These are phyloP conservation scores for Aspergillus novofumigatus DNA, from an alignment of 2,329 filamentous ascomycete genomes.

Conservation along the genomic window DNA sequence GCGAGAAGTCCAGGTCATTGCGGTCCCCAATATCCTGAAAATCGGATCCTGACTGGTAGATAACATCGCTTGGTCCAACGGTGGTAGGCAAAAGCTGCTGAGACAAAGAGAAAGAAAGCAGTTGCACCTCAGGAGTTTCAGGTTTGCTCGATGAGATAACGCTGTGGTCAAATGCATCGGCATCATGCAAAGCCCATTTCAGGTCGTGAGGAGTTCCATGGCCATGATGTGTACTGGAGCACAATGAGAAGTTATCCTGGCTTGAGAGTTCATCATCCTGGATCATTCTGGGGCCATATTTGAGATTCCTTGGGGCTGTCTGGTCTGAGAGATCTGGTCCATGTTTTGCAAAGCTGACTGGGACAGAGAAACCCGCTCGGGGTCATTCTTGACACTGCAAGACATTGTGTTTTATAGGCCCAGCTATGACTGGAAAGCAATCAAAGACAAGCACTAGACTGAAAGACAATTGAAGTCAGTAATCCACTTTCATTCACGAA, in stretches of 20 bases:
- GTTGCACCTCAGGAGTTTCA: constrained; percentile 39
- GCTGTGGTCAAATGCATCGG: constrained; percentile 37
- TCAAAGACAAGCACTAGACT: constrained; percentile 27
- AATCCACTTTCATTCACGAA: constrained; percentile 19
- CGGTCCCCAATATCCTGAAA: constrained; percentile 36
- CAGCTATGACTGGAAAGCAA: constrained; percentile 13
- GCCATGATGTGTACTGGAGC: constrained; percentile 35
- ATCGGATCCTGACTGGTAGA: constrained; percentile 37
- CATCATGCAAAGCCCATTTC: constrained; percentile 37
- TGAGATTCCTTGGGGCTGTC: constrained; percentile 35
- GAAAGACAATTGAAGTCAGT: constrained; percentile 26
- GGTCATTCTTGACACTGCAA: constrained; percentile 34
- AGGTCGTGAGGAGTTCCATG: constrained; percentile 34
- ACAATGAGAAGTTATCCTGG: constrained; percentile 40
- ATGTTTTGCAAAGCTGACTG: constrained; percentile 28
- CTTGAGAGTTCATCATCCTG: constrained; percentile 43
- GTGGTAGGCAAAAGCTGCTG: constrained; percentile 38
- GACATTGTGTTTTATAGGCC: constrained; percentile 32
- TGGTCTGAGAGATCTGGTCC: constrained; percentile 32
- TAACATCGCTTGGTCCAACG: constrained; percentile 36
- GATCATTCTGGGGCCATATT: constrained; percentile 35
- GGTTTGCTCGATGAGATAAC: constrained; percentile 33
- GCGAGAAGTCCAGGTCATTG: constrained; percentile 33
- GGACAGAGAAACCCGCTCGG: constrained; percentile 34
- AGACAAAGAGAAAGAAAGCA: constrained; percentile 40